Conservation (phyloP, 345 rosid species). For the Lumnitzera racemosa region DNA sequence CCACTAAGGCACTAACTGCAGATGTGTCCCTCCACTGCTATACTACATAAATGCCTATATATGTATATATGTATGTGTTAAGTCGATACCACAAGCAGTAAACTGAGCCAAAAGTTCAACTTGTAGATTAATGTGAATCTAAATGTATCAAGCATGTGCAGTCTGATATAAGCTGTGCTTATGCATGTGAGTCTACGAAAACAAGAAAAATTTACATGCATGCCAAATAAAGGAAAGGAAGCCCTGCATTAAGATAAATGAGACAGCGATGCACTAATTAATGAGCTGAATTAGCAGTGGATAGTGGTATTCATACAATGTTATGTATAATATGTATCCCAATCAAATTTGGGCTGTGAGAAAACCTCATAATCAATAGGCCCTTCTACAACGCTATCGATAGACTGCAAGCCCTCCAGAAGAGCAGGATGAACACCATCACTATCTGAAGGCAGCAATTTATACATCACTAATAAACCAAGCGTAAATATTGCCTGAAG, state of each 20-base stretch:
- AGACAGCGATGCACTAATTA: conserved; percentile 10
- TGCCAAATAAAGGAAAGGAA: not conserved
- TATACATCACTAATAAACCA: conserved; percentile 74
- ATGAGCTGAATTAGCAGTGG: conserved; percentile 11
- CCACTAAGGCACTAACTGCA: no score
- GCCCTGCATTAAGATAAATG: not conserved
- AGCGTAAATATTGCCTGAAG: conserved; percentile 96
- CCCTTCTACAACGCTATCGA: conserved; percentile 75
- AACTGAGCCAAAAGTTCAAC: no score
- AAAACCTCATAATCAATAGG: conserved; percentile 83
- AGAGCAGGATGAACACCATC: conserved; percentile 62
- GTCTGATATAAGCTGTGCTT: no score
- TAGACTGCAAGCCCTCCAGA: conserved; percentile 61
- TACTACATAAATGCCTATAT: no score
- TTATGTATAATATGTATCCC: conserved; percentile 61
- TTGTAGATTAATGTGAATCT: no score
- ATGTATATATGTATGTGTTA: no score
- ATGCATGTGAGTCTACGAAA: no score
- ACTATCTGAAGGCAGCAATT: conserved; percentile 69
- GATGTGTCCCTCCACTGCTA: no score
- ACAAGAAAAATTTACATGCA: not conserved
- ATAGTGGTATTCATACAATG: conserved; percentile 9
- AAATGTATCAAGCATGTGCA: no score
- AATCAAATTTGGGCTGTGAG: conserved; percentile 84
- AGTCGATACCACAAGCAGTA: no score